Base-by-base conservation (phyloP, 2,329 filamentous ascomycete genomes). In the Aspergillus ruber region DNA sequence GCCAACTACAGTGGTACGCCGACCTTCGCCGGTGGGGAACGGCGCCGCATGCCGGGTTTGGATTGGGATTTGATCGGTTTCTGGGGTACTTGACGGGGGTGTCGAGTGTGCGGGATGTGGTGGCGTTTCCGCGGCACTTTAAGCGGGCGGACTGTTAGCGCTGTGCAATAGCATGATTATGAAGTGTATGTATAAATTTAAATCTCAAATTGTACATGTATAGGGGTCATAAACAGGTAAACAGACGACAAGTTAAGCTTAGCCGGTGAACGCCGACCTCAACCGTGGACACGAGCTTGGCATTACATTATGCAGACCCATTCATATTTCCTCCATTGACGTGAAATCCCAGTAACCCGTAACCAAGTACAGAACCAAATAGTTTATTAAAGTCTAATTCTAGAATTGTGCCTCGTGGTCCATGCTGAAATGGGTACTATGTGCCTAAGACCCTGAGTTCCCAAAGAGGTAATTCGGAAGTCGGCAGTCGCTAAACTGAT, bases 1-100 rank as follows among this genome's bases (percentile, higher is more conserved):
- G 72, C n/a, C 72, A 73, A 50, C 68, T 95, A 46, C 80, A 85
- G 56, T 96, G 90, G 90, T 96, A 95, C 64, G 74, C 88, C 20
- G 90, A 96, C 66, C 77, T 96, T 51, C 83, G 90, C 51, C 83
- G 85, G 56, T 96, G 89, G 80, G 90, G 90, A n/a, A 90, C 85
- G 56, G 88, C 89, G 47, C 89, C 89, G 32, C 90, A 95, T 60
- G 90, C 90, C 38, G 90, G 90, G 1, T 96, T 95, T 64, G 90
- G 90, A 2, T 68, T 96, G 48, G 90, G 90, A 7, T 94, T 95
- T 63, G 90, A 96, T 74, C 81, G 90, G 47, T 77, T 95, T 53
- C 69, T 95, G 57, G 84, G 85, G 62, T 95, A 95, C 70, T 75
- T 96, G 47, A 81, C 85, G 27, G 90, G 90, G 8, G 82, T 91